These are phyloP conservation scores for Chiua sp. DNA, from an alignment of 1,284 basidiomycete genomes.

Conservation along the genomic window DNA sequence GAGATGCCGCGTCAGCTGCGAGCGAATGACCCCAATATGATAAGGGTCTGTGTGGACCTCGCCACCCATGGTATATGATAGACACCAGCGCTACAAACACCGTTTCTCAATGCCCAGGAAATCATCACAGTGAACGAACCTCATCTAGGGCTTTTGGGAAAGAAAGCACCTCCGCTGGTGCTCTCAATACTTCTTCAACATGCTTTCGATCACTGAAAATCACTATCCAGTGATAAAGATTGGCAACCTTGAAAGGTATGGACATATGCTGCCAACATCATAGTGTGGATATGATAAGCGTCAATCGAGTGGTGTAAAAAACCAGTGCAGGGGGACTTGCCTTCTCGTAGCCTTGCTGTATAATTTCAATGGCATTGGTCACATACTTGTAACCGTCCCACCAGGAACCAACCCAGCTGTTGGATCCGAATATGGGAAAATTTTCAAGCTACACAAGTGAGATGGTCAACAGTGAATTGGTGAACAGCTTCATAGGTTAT, in stretches of 20 bases:
- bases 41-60: slow-evolving; percentile 32
- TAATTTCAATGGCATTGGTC: slow-evolving; percentile 4
- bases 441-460: not conserved
- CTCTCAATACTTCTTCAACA: slow-evolving; percentile 47
- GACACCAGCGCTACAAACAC: slow-evolving; percentile 17
- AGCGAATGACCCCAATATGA: slow-evolving; percentile 28
- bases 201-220: slow-evolving; percentile 40
- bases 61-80: slow-evolving; percentile 34
- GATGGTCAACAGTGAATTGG: too few species aligned
- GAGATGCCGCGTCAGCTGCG: slow-evolving; percentile 39
- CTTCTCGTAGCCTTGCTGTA: slow-evolving; percentile 30
- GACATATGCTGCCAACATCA: slow-evolving; percentile 18
- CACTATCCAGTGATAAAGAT: slow-evolving; percentile 45
- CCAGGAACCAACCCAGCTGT: slow-evolving; percentile 22
- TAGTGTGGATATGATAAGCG: too few species aligned
- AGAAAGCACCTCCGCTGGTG: slow-evolving; percentile 45
- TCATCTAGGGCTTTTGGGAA: slow-evolving; percentile 40
- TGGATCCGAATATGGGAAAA: slow-evolving; percentile 18
- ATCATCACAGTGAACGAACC: slow-evolving; percentile 25
- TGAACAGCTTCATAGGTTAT: too few species aligned
- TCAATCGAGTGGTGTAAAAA: too few species aligned
- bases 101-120: not conserved
- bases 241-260: slow-evolving; percentile 46
- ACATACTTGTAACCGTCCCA: slow-evolving; percentile 16
- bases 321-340: not conserved